These are phyloP conservation scores for Yamadazyma olivae DNA, from an alignment of 805 yeast species.

Conservation along the genomic window DNA sequence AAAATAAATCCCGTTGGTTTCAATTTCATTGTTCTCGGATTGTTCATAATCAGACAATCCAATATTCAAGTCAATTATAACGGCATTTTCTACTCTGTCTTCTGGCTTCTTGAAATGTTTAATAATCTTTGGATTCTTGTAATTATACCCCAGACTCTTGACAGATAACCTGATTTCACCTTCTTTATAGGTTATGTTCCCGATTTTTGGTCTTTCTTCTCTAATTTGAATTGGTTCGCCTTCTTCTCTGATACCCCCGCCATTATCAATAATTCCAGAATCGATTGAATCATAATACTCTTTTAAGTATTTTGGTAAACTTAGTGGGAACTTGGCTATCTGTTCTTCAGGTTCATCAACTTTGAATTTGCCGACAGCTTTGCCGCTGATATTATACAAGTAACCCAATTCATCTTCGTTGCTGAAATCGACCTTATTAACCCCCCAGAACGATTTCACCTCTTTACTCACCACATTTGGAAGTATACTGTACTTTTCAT, in stretches of 20 bases:
- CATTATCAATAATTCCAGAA: conserved; percentile 24
- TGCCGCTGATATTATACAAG: conserved; percentile 35
- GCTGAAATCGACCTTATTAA: conserved; percentile 9
- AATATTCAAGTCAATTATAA: conserved; percentile 27
- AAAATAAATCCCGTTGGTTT: conserved; percentile 62
- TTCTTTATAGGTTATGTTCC: conserved; percentile 25
- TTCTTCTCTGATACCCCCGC: conserved; percentile 23
- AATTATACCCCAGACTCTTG: conserved; percentile 21
- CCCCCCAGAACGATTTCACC: conserved; percentile 56
- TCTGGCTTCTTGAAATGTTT: conserved; percentile 10
- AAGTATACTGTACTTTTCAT: conserved; percentile 52
- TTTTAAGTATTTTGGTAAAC: conserved; percentile 28
- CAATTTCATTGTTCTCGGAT: conserved; percentile 45
- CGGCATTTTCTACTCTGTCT: conserved; percentile 28
- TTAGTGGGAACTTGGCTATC: conserved; percentile 11
- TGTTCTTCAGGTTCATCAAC: conserved; percentile 1
- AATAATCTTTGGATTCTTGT: conserved; percentile 16
- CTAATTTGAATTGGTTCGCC: conserved; percentile 3
- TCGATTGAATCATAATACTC: conserved; percentile 25
- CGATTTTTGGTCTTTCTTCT: conserved; percentile 12
- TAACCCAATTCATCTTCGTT: conserved; percentile 18
- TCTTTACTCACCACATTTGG: conserved; percentile 53
- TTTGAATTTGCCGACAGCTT: conserved; percentile 29
- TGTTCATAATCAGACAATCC: conserved; percentile 44
- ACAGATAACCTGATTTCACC: conserved; percentile 27